phyloP scores from a whole-genome alignment of 768 basidiomycete species.

The Collybiopsis confluens region DNA sequence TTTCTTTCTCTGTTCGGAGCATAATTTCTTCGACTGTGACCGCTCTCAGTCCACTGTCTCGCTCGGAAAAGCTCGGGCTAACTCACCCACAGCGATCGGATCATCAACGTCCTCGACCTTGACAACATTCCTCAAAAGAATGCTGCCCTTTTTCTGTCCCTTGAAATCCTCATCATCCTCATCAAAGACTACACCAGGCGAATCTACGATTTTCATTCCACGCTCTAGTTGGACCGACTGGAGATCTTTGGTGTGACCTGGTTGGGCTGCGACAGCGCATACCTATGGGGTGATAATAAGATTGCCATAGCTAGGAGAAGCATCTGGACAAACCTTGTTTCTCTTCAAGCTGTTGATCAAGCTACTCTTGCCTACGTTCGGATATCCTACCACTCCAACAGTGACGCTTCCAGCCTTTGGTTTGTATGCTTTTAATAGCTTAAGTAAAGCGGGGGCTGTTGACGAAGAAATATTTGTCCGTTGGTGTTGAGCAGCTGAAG shows the following conservation, averaged over 20 bases:
- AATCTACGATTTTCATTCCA: conserved; percentile 89
- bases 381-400: conserved; percentile 92
- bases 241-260: conserved; percentile 89
- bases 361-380: conserved; percentile 96
- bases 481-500: conserved; percentile 71
- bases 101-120: conserved; percentile 90
- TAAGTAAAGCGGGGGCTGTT: conserved; percentile 73
- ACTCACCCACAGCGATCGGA: conserved; percentile 81
- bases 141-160: conserved; percentile 48
- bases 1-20: conserved; percentile 58
- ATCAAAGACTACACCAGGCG: conserved; percentile 96
- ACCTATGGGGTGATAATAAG: conserved; percentile 37
- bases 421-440: conserved; percentile 80
- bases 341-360: conserved; percentile 91
- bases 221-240: conserved; percentile 92
- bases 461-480: conserved; percentile 76
- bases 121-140: conserved; percentile 83
- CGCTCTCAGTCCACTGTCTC: not conserved
- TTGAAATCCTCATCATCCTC: conserved; percentile 58
- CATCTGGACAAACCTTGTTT: conserved; percentile 50
- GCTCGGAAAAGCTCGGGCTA: not conserved
- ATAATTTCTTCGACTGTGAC: conserved; percentile 82
- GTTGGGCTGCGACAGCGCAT: conserved; percentile 92
- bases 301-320: not conserved
- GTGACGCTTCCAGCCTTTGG: conserved; percentile 70